These are phyloP conservation scores for Coemansia sp. DNA, from an alignment of 192 early-diverging fungal genomes.

Conservation along the genomic window DNA sequence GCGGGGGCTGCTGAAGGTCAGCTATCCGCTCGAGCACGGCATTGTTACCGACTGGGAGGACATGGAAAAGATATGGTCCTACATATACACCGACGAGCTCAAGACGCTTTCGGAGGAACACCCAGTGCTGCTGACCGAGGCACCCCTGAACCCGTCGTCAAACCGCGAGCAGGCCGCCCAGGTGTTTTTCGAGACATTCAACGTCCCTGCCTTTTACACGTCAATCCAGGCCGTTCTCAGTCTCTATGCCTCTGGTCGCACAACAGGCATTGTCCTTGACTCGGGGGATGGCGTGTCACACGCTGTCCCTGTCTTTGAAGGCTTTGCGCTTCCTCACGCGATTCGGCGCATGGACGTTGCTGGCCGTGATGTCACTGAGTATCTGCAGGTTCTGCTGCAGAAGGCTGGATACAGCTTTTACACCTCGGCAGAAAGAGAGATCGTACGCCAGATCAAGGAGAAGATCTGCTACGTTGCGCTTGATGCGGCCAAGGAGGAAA, in stretches of 20 bases:
- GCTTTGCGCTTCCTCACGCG: constrained; percentile 93
- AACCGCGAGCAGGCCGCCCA: constrained; percentile 94
- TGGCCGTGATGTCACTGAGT: constrained; percentile 92
- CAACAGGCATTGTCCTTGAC: constrained; percentile 95
- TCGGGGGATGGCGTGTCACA: constrained; percentile 97
- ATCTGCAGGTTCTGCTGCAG: constrained; percentile 88
- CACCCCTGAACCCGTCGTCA: constrained; percentile 88
- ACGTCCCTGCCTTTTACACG: constrained; percentile 94
- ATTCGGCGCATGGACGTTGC: constrained; percentile 93
- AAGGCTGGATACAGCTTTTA: constrained; percentile 85
- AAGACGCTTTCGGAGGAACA: constrained; percentile 97
- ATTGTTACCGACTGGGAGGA: constrained; percentile 98
- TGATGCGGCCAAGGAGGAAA: constrained; percentile 91
- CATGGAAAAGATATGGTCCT: constrained; percentile 98
- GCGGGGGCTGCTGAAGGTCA: constrained; percentile 89
- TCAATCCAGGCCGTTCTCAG: constrained; percentile 97
- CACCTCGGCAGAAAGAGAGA: constrained; percentile 93
- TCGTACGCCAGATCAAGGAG: constrained; percentile 95
- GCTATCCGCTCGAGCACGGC: constrained; percentile 96
- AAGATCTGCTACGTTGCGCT: constrained; percentile 91
- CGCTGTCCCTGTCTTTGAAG: constrained; percentile 93
- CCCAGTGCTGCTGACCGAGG: constrained; percentile 96
- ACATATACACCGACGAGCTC: constrained; percentile 95
- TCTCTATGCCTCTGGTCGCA: constrained; percentile 96
- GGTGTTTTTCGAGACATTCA: constrained; percentile 99